Evolutionary conservation across 495 filamentous ascomycete genomes (phyloP).

Genomic region (Astrocystis sublimbata): DNA sequence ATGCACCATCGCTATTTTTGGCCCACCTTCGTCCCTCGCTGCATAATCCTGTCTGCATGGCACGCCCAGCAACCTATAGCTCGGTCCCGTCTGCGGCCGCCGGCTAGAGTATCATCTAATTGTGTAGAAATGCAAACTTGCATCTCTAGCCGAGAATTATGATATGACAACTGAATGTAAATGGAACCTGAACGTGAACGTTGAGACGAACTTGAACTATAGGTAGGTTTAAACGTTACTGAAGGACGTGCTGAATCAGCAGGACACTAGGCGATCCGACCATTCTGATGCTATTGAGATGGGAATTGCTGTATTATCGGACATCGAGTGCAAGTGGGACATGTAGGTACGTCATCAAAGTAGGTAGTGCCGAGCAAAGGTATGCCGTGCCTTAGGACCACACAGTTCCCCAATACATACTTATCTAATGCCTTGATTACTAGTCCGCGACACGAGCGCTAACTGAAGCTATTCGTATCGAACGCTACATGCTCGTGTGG

Average conservation of each 20-base stretch:
- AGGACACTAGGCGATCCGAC: neutral
- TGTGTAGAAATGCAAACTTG: neutral
- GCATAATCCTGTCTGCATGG: neutral
- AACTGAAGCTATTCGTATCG: slow-evolving; percentile 8
- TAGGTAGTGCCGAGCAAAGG: neutral
- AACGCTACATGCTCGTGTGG: slow-evolving; percentile 10
- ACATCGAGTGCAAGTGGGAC: slow-evolving; percentile 15
- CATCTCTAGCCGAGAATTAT: neutral
- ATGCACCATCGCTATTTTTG: slow-evolving; percentile 9
- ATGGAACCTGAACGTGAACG: too few species aligned
- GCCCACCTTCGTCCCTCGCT: neutral
- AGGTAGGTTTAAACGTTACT: neutral
- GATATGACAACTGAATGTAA: neutral
- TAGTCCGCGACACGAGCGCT: slow-evolving; percentile 8
- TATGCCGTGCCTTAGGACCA: slow-evolving; percentile 3
- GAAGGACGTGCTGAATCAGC: neutral
- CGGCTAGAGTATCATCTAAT: neutral
- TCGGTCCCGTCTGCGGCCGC: neutral
- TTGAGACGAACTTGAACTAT: neutral
- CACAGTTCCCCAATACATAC: slow-evolving; percentile 6
- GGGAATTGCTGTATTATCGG: slow-evolving; percentile 17
- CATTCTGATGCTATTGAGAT: neutral
- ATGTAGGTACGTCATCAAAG: neutral
- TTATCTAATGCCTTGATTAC: slow-evolving; percentile 21
- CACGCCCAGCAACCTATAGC: neutral